Evolutionary conservation across 2,329 filamentous ascomycete species (phyloP).

Genomic region (Penicillium sp.): DNA sequence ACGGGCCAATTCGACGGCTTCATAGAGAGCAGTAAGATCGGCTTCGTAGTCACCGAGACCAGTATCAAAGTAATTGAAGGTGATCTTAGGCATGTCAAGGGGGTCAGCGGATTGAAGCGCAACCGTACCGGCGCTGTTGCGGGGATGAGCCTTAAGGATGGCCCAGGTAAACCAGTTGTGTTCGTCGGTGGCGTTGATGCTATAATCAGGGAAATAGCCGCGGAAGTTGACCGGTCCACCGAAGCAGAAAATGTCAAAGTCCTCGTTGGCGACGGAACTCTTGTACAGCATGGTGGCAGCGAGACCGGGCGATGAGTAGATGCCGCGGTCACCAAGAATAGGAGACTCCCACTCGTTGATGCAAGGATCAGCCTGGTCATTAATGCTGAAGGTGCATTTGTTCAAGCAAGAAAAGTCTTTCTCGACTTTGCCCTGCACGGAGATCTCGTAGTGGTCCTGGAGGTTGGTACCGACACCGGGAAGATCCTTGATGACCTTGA

Average conservation of each 20-base stretch:
- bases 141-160: conserved; percentile 59
- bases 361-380: conserved; percentile 39
- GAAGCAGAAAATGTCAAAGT: conserved; percentile 55
- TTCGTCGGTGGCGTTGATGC: conserved; percentile 6
- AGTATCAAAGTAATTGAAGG: conserved; percentile 56
- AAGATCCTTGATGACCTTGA: conserved; percentile 52
- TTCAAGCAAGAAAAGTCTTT: too few species aligned
- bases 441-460: conserved; percentile 60
- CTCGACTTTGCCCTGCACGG: conserved; percentile 47
- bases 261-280: conserved; percentile 41
- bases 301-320: conserved; percentile 53
- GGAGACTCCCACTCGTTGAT: conserved; percentile 44
- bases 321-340: conserved; percentile 35
- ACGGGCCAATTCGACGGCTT: conserved; percentile 56
- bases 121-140: conserved; percentile 62
- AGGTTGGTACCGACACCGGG: conserved; percentile 63
- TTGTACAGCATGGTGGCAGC: conserved; percentile 48
- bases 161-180: conserved; percentile 45
- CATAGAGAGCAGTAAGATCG: conserved; percentile 50
- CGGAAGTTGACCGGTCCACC: conserved; percentile 57
- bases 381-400: conserved; percentile 28
- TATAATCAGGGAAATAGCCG: conserved; percentile 47
- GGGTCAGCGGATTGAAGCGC: conserved; percentile 60
- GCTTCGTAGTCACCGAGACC: conserved; percentile 34
- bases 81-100: conserved; percentile 60